These are phyloP conservation scores for Endocarpon pusillum DNA, from an alignment of 495 filamentous ascomycete genomes.

Conservation along the genomic window DNA sequence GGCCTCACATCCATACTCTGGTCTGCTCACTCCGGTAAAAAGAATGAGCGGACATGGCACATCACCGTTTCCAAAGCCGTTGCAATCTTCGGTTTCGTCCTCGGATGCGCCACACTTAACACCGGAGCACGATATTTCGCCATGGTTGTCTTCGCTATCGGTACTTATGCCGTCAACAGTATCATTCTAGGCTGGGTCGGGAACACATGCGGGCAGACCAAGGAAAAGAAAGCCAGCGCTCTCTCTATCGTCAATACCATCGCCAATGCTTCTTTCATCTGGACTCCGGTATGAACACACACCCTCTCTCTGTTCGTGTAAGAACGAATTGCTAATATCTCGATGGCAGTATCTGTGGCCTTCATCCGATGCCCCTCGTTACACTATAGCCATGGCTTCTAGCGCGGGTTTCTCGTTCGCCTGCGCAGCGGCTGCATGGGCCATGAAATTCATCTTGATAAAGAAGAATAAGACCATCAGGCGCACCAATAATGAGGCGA, in stretches of 20 bases:
- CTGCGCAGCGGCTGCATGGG: slow-evolving; percentile 22
- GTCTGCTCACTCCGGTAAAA: slow-evolving; percentile 27
- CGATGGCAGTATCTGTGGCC: slow-evolving; percentile 33
- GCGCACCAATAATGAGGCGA: slow-evolving; percentile 12
- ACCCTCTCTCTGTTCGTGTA: slow-evolving; percentile 3
- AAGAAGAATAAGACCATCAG: slow-evolving; percentile 34
- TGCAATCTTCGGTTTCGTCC: slow-evolving; percentile 30
- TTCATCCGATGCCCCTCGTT: slow-evolving; percentile 29
- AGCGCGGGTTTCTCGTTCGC: slow-evolving; percentile 29
- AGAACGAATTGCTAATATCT: slow-evolving; percentile 8
- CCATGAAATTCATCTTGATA: slow-evolving; percentile 25
- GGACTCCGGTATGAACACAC: slow-evolving; percentile 21
- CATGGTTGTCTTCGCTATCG: slow-evolving; percentile 36
- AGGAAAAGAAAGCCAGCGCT: slow-evolving; percentile 27
- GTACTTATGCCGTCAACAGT: slow-evolving; percentile 38
- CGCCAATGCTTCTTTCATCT: slow-evolving; percentile 35
- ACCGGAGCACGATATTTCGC: slow-evolving; percentile 36
- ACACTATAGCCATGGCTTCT: slow-evolving; percentile 24
- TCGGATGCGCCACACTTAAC: slow-evolving; percentile 29
- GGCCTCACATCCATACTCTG: slow-evolving; percentile 27
- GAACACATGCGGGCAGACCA: slow-evolving; percentile 19
- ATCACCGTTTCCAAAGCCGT: slow-evolving; percentile 32
- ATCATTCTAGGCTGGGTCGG: slow-evolving; percentile 39
- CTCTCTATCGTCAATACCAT: slow-evolving; percentile 39
- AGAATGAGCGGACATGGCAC: slow-evolving; percentile 33